Conservation (phyloP, 805 yeast species). For the Cyberlindnera galapagoensis region DNA sequence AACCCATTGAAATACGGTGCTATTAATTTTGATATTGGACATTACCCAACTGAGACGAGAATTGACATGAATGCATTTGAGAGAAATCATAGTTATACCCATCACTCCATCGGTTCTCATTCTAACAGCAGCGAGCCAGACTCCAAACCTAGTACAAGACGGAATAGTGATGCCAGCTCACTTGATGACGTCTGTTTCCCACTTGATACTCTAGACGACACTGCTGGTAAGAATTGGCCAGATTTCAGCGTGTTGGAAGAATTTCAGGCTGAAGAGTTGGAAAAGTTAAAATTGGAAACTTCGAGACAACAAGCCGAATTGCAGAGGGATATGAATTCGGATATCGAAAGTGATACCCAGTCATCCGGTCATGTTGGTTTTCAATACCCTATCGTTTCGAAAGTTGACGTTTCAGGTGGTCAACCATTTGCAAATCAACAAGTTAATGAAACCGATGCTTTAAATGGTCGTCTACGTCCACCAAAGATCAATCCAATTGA, state of each 20-base stretch:
- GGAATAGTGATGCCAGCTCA: constrained; percentile 54
- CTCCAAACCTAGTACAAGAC: constrained; percentile 37
- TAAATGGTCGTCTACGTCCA: constrained; percentile 67
- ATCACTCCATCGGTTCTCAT: too few relatives aligned
- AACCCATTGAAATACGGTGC: too few relatives aligned
- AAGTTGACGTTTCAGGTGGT: constrained; percentile 32
- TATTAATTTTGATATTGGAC: too few relatives aligned
- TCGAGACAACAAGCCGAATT: constrained; percentile 29
- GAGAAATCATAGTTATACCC: too few relatives aligned
- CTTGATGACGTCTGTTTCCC: constrained; percentile 92
- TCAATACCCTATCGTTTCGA: constrained; percentile 35
- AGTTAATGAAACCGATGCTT: constrained; percentile 50
- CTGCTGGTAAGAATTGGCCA: constrained; percentile 59
- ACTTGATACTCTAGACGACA: constrained; percentile 29
- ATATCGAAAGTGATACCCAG: constrained; percentile 23
- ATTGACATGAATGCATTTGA: constrained; percentile 8
- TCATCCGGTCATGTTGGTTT: constrained; percentile 28
- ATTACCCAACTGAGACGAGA: constrained; percentile 3
- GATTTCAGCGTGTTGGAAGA: constrained; percentile 72
- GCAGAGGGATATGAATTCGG: constrained; percentile 28
- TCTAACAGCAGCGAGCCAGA: constrained; percentile 27
- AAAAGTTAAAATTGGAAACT: constrained; percentile 37
- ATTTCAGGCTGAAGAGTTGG: constrained; percentile 64
- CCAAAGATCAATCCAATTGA: constrained; percentile 74
- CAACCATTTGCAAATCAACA: constrained; percentile 30